Conservation (phyloP, 768 basidiomycete species). For the Russula sp. region DNA sequence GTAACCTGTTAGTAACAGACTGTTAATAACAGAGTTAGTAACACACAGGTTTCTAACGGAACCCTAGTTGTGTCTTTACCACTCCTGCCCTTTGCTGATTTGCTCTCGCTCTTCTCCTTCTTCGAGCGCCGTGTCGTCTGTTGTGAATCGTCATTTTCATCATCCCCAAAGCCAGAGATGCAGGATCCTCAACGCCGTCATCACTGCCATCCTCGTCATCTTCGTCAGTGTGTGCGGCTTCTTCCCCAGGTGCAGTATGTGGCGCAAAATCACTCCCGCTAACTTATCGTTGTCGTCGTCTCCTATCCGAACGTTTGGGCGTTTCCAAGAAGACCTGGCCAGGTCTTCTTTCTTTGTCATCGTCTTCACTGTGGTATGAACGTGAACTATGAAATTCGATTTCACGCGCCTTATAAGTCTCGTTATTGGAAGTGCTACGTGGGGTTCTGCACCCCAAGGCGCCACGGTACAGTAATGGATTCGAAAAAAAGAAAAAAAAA, state of each 20-base stretch:
- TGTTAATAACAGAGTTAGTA: too few species aligned
- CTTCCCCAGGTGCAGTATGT: conserved; percentile 37
- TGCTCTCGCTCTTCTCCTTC: too few species aligned
- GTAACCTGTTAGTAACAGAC: too few species aligned
- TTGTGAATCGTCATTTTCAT: conserved; percentile 20
- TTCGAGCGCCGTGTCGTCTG: too few species aligned
- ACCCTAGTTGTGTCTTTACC: too few species aligned
- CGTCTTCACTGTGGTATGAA: conserved; percentile 30
- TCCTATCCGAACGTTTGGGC: conserved; percentile 24
- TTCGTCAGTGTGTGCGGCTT: conserved; percentile 28
- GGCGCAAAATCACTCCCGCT: conserved; percentile 51
- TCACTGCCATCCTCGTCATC: conserved; percentile 10
- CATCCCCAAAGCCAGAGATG: background rate
- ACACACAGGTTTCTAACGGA: too few species aligned
- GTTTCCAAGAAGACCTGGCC: conserved; percentile 37
- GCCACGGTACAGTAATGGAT: too few species aligned
- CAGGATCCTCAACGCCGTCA: background rate
- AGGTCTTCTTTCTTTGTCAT: conserved; percentile 28
- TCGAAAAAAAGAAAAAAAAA: too few species aligned
- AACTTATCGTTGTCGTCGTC: conserved; percentile 33
- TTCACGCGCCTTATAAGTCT: conserved; percentile 38
- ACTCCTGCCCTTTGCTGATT: too few species aligned
- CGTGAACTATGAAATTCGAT: conserved; percentile 48
- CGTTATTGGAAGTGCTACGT: too few species aligned
- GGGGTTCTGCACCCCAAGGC: too few species aligned